These are phyloP conservation scores for Aureobasidium sp. DNA, from an alignment of 2,329 filamentous ascomycete species.

Conservation along the genomic window DNA sequence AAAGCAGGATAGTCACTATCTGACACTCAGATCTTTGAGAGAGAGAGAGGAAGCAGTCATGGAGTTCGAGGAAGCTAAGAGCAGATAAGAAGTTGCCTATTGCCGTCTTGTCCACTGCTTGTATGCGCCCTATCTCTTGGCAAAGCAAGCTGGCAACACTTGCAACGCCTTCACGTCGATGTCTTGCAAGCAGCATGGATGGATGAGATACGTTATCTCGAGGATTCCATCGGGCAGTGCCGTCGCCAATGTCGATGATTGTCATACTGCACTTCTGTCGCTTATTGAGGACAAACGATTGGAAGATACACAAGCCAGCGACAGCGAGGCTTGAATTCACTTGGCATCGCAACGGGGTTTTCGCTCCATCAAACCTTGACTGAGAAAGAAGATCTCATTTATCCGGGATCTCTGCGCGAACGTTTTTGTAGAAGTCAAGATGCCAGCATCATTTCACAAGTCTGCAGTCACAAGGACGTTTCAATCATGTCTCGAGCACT, in stretches of 20 bases:
- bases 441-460: background rate
- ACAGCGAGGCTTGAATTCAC: slow-evolving; percentile 2
- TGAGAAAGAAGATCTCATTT: no score
- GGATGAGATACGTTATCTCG: background rate
- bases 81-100: background rate
- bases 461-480: background rate
- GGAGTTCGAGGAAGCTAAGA: background rate
- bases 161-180: background rate
- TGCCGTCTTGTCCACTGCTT: background rate
- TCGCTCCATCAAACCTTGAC: background rate
- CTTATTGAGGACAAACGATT: background rate
- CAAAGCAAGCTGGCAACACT: background rate
- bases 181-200: background rate
- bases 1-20: no score
- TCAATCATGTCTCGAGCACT: background rate
- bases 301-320: background rate
- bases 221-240: background rate
- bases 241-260: background rate
- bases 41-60: no score
- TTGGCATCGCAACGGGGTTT: background rate
- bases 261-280: background rate
- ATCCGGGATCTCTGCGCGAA: background rate
- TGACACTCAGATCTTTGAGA: no score
- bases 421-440: no score
- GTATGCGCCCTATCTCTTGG: slow-evolving; percentile 5